Evolutionary conservation across 352 stramenopile species (phyloP), one percentile per base, ranked within the genome.

Genomic region (Globisporangium acanthophoron): DNA sequence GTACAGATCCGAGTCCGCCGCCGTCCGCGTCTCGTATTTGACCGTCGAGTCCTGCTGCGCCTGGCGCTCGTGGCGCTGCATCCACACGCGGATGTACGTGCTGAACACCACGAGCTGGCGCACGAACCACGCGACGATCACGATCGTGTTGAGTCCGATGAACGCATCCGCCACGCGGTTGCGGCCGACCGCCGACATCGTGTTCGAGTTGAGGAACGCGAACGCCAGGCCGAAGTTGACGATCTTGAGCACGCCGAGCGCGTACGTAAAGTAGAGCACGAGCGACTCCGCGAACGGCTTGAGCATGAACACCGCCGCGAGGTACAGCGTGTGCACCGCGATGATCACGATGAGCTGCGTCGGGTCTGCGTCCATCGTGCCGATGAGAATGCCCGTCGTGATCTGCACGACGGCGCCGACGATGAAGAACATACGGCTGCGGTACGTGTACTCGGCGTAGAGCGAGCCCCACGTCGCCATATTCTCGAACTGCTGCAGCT

Each of bases 341-440:
- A 89, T 78, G 43, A 86, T 61, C 21, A 75, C 54, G 33, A 87
- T 67, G 24, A 86, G 69, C 61, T 88, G 78, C 27, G 67, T 80
- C 39, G 77, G 69, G 45, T 85, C 76, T 12, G 67, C 61, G 16
- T 80, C 74, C 47, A 87, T 70, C n/a, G 69, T 69, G 27, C 78
- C 81, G 27, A 91, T 70, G 21, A 83, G 59, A 37, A 89, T 57
- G 0, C 76, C 80, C 7, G 69, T 84, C 4, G 69, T 53, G 58
- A 87, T 76, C 61, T 91, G 79, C 12, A 87, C 66, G 9, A 80
- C 56, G 18, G 76, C 69, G 13, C 71, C 67, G 18, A 87, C 61
- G 20, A 85, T 66, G 58, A 87, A 86, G 62, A 91, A 87, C 54
- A 91, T 74, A 11, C 81, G 81, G 40, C 65, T 75, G 21, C 63